Evolutionary conservation across 345 rosid species (phyloP).

Genomic region (Toxicodendron radicans): DNA sequence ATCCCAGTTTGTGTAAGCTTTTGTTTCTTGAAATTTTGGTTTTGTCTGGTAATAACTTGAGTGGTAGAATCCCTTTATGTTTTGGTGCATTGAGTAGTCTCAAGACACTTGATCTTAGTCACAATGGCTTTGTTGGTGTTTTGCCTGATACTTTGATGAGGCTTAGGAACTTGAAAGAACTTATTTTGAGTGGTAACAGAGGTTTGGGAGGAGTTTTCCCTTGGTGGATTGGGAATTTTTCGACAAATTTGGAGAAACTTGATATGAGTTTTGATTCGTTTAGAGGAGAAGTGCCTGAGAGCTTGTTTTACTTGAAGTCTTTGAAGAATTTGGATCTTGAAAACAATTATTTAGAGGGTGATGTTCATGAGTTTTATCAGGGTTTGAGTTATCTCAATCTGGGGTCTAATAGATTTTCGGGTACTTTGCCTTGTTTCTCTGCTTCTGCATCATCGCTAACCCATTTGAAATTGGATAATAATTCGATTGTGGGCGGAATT

Average conservation of each 20-base stretch:
- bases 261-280: conserved; percentile 76
- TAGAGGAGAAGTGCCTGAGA: conserved; percentile 59
- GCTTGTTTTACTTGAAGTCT: conserved; percentile 50
- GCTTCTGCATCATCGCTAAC: conserved; percentile 52
- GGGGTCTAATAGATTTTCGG: conserved; percentile 65
- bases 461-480: conserved; percentile 59
- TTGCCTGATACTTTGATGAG: conserved; percentile 48
- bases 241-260: conserved; percentile 53
- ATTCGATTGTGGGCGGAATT: conserved; percentile 76
- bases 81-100: conserved; percentile 55
- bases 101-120: conserved; percentile 65
- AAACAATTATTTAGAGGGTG: conserved; percentile 60
- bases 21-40: conserved; percentile 48
- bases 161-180: conserved; percentile 56
- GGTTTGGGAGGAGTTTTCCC: conserved; percentile 62
- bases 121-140: conserved; percentile 53
- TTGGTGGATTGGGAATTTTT: conserved; percentile 67
- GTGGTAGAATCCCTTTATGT: conserved; percentile 66
- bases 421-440: conserved; percentile 84
- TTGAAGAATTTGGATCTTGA: conserved; percentile 64
- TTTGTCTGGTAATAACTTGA: conserved; percentile 57
- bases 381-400: conserved; percentile 62
- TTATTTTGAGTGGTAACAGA: conserved; percentile 54
- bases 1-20: conserved; percentile 59
- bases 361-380: conserved; percentile 62